Evolutionary conservation across 345 rosid genomes (phyloP).

Genomic region (Psidium guajava): DNA sequence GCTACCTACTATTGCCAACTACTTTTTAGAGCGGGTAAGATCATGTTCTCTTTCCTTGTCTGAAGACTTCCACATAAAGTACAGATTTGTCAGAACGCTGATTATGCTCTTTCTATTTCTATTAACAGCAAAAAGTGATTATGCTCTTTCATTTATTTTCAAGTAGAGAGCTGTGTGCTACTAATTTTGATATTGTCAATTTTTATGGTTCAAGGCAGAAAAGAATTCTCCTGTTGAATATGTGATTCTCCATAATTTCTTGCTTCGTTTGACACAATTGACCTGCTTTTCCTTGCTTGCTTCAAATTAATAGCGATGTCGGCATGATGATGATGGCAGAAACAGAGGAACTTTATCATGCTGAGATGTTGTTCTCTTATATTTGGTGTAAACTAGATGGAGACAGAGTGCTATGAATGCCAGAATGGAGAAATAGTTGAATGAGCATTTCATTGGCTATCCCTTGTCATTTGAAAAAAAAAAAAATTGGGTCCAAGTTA

Average conservation of each 20-base stretch:
- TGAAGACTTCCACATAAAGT: not conserved
- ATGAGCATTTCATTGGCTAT: not conserved
- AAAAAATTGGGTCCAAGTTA: not conserved
- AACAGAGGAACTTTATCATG: not conserved
- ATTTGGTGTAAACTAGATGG: not conserved
- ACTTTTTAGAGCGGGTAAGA: conserved; percentile 81
- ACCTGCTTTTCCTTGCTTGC: not conserved
- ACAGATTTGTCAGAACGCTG: not conserved
- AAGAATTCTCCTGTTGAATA: not conserved
- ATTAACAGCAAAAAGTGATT: not conserved
- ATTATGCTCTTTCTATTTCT: not conserved
- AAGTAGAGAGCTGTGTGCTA: not conserved
- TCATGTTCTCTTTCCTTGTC: conserved; percentile 2
- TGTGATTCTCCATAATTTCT: not conserved
- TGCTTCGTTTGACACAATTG: not conserved
- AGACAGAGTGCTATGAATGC: not conserved
- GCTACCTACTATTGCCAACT: conserved; percentile 80
- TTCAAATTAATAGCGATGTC: not conserved
- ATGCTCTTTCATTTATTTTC: not conserved
- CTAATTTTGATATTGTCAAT: not conserved
- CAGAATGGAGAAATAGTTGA: not conserved
- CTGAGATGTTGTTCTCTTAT: not conserved
- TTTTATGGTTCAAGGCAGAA: not conserved
- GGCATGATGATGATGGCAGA: not conserved
- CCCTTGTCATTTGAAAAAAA: not conserved